Evolutionary conservation across 768 basidiomycete genomes (phyloP).

Genomic region (Xerocomellus amylosporus): DNA sequence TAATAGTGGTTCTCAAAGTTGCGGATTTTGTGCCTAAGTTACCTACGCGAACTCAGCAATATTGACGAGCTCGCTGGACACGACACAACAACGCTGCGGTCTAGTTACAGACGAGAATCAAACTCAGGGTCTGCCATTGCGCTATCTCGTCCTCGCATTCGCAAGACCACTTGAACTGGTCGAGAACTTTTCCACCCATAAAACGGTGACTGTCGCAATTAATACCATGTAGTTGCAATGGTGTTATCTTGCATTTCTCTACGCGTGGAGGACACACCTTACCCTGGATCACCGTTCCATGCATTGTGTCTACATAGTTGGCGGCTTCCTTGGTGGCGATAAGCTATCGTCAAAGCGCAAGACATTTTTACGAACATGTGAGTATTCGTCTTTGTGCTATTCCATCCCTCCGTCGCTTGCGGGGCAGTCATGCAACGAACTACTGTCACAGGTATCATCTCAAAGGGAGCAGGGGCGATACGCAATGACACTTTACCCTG

Average conservation of each 20-base stretch:
- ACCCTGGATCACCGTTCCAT: not conserved
- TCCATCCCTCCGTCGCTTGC: not conserved
- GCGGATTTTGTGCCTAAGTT: too few relatives aligned
- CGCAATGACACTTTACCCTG: constrained; percentile 22
- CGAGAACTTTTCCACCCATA: too few relatives aligned
- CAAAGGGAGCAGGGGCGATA: constrained; percentile 12
- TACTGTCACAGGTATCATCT: constrained; percentile 22
- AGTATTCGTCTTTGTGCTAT: constrained; percentile 1
- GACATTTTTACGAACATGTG: constrained; percentile 24
- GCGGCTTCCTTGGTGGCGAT: constrained; percentile 25
- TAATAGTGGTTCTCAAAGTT: too few relatives aligned
- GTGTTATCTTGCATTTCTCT: not conserved
- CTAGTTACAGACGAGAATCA: too few relatives aligned
- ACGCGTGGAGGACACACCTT: not conserved
- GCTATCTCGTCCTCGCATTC: too few relatives aligned
- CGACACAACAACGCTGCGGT: too few relatives aligned
- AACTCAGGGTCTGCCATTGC: too few relatives aligned
- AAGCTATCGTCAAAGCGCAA: constrained; percentile 24
- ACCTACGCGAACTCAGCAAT: too few relatives aligned
- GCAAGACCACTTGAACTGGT: too few relatives aligned
- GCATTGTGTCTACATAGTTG: constrained; percentile 23
- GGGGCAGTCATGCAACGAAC: not conserved
- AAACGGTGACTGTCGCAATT: not conserved
- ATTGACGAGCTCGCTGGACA: too few relatives aligned
- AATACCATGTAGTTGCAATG: not conserved